Evolutionary conservation across 2,329 filamentous ascomycete species (phyloP), one percentile per base, ranked within the genome.

Genomic region (Microdochium trichocladiopsis): DNA sequence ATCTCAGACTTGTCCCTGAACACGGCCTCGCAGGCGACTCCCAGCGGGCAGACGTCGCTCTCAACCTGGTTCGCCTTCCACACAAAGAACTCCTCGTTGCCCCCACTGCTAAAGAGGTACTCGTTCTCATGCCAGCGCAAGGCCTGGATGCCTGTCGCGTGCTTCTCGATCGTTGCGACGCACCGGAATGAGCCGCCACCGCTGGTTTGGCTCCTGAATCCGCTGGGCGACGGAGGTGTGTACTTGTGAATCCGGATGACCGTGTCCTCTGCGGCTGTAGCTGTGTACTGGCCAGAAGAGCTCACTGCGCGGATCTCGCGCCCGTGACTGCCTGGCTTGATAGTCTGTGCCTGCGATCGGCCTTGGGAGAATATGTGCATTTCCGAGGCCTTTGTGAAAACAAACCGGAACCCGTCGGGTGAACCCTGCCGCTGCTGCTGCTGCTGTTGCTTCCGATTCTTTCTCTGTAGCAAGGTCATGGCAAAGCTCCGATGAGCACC

Each of bases 51-150:
- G 49, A 77, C 76, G 12, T 63, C 69, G 2, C 75, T 72, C 24
- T 83, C 74, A 6, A 88, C 65, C 11, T 63, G 62, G 48, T 73
- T 74, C 31, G 93, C 67, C 41, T 81, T 78, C 93, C 94, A 99
- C 11, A 92, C 79, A 60, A 86, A 93, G 57, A 97, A 87, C 67
- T 99, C 93, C 66, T 96, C 93, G 55, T 84, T 86, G 0, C 92
- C 94, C 5, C 83, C 90, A 61, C 90, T 92, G 57, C 89, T 96
- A 65, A 97, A 88, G 2, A 99, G 79, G 59, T 86, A 87, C 1
- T 74, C 67, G 2, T 86, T 80, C 48, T 81, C 77, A 2, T 87
- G 83, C 89, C 90, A 97, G 54, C 79, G 79, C 1, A 96, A 72
- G 55, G 85, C 79, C 66, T 96, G 93, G 8, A 97, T 82, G 0